Percentiles rank a stretch among this genome's conserved stretches.
Conservation (phyloP, 106 monocot genomes). For the Cymbidium sinense region DNA sequence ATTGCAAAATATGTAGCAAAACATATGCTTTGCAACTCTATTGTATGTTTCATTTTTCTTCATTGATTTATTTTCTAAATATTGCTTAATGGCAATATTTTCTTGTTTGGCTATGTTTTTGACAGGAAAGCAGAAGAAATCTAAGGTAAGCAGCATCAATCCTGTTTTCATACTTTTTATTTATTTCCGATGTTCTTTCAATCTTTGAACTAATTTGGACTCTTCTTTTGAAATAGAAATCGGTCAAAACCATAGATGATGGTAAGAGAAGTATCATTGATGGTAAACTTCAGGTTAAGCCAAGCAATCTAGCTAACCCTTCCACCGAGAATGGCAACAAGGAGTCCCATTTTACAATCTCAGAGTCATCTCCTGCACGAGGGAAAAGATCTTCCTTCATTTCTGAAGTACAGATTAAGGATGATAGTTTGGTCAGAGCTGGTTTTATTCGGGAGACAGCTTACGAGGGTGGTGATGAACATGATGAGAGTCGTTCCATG, state of each 20-base stretch:
- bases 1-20: not conserved
- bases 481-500: constrained; percentile 51
- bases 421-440: constrained; percentile 9
- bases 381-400: not conserved
- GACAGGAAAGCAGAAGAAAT: constrained; percentile 58
- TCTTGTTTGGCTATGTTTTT: constrained; percentile 52
- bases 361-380: not conserved
- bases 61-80: not conserved
- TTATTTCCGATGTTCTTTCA: not conserved
- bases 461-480: constrained; percentile 71
- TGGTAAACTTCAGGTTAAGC: constrained; percentile 25
- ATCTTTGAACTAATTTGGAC: constrained; percentile 6
- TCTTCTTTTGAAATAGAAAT: constrained; percentile 24
- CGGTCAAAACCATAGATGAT: constrained; percentile 11
- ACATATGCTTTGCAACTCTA: constrained; percentile 1
- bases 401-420: constrained; percentile 10
- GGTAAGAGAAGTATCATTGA: constrained; percentile 14
- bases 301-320: constrained; percentile 21
- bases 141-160: constrained; percentile 32
- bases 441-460: constrained; percentile 26
- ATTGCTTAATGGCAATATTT: constrained; percentile 42
- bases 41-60: not conserved
- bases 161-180: not conserved
- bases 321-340: constrained; percentile 4
- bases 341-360: constrained; percentile 7